Evolutionary conservation across 1,284 basidiomycete species (phyloP), one percentile per base, ranked within the genome.

Genomic region (Apiotrichum gamsii): DNA sequence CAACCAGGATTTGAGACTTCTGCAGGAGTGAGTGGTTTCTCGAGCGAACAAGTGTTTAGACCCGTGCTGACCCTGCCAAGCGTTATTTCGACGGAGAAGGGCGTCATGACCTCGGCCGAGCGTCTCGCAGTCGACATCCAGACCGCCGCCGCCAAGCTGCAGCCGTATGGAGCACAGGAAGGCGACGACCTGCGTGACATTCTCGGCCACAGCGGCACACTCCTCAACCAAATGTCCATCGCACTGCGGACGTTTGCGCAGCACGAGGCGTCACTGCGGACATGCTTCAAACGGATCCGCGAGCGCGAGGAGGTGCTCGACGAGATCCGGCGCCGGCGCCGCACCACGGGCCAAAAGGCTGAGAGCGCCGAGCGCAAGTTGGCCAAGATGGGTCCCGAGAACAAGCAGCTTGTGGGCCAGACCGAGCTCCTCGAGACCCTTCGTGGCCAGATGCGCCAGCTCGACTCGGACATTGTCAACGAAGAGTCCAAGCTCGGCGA

Each of bases 321-420:
- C 47, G 83, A 87, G 9, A 73, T 91, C 29, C 83, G 83, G 60
- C 78, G 82, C 18, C 77, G 83, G 16, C 78, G 90, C 47, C 82
- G 83, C 55, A 75, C 76, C 6, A 76, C 90, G 4, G 78, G 77
- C 13, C 70, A 78, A 21, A 85, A 86, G 54, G 87, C 90, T 0
- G 91, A 95, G 51, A 70, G 80, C n/a, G 89, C 89, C 0, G 90
- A 95, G 65, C 85, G 79, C 76, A 94, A 91, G 69, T 77, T 96
- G 21, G 80, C 79, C 65, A 94, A 86, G 75, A 95, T 95, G 90
- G 81, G 80, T 43, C 79, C 87, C 0, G 90, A 90, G 72, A 84
- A 95, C 75, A 96, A 95, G 77, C 85, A 87, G 60, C 73, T 91
- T 29, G 74, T 76, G 16, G 65, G 76, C 51, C 90, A 95, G 72